Percentiles rank a stretch among this genome's conserved stretches.
Conservation (phyloP, 306 rosid genomes). For the Boehmeria nivea region DNA sequence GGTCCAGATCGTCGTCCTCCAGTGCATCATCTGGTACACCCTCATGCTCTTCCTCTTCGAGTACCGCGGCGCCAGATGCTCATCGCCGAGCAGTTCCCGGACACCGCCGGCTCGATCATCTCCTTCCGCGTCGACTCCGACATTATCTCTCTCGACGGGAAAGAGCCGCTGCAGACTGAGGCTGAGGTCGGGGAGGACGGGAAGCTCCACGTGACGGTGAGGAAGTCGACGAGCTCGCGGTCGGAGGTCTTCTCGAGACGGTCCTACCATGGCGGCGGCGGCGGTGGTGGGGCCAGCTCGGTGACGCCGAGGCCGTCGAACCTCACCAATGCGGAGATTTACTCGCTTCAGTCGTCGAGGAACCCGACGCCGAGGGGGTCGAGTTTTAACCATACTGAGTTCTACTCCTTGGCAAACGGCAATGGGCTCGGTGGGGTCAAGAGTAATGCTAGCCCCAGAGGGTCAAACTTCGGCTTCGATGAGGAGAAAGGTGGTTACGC, state of each 20-base stretch:
- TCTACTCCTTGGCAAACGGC: conserved; percentile 50
- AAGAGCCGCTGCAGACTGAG: conserved; percentile 68
- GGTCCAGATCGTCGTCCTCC: conserved; percentile 82
- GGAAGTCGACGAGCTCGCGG: conserved; percentile 59
- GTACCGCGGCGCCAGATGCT: conserved; percentile 69
- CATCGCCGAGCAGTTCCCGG: conserved; percentile 79
- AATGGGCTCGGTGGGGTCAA: conserved; percentile 18
- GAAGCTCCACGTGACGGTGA: conserved; percentile 59
- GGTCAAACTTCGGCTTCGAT: conserved; percentile 54
- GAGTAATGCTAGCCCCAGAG: conserved; percentile 62
- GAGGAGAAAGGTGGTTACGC: conserved; percentile 42
- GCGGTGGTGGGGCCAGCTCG: conserved; percentile 5
- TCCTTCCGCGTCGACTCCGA: conserved; percentile 81
- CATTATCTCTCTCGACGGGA: conserved; percentile 64
- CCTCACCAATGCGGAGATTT: conserved; percentile 76
- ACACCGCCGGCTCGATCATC: conserved; percentile 63
- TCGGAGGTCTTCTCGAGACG: conserved; percentile 61
- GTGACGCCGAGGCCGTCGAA: conserved; percentile 73
- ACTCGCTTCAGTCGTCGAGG: conserved; percentile 66
- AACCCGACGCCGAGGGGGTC: conserved; percentile 87
- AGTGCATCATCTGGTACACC: conserved; percentile 78
- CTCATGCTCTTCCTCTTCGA: conserved; percentile 77
- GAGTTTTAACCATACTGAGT: conserved; percentile 71
- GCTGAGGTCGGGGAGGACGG: conserved; percentile 86
- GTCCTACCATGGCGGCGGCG: conserved; percentile 33